These are phyloP conservation scores for Fusarium clavum DNA, from an alignment of 2,329 filamentous ascomycete genomes.

Conservation along the genomic window DNA sequence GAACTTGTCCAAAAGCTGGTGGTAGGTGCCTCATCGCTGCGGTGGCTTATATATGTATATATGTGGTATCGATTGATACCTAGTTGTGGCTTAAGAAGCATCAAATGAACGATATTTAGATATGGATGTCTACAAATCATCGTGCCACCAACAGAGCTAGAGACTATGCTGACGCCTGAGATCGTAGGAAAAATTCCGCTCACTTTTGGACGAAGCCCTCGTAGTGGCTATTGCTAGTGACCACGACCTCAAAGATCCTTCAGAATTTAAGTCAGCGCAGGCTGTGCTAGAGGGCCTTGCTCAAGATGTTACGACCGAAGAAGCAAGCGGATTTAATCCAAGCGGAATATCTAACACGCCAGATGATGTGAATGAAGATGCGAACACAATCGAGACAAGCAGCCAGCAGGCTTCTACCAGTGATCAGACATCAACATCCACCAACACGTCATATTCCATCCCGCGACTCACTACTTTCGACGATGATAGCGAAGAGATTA, in stretches of 20 bases:
- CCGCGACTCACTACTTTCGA: conserved; percentile 52
- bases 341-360: conserved; percentile 71
- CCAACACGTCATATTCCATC: conserved; percentile 37
- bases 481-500: conserved; percentile 66
- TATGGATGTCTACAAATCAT: neutral
- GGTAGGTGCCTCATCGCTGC: conserved; percentile 40
- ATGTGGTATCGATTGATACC: neutral
- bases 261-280: conserved; percentile 65
- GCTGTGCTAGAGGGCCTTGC: conserved; percentile 74
- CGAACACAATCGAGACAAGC: conserved; percentile 45
- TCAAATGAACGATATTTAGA: neutral
- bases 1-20: conserved; percentile 46
- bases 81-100: conserved; percentile 14
- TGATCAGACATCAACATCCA: conserved; percentile 38
- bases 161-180: conserved; percentile 19
- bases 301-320: conserved; percentile 71
- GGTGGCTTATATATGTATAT: neutral
- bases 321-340: conserved; percentile 81
- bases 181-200: conserved; percentile 74
- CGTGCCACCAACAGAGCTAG: neutral
- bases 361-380: conserved; percentile 43
- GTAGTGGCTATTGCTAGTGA: conserved; percentile 82
- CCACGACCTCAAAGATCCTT: conserved; percentile 69
- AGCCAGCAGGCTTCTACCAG: conserved; percentile 48
- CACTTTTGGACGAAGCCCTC: conserved; percentile 80